Base-by-base conservation (phyloP, 768 basidiomycete genomes). In the Leccinum subtestaceum region DNA sequence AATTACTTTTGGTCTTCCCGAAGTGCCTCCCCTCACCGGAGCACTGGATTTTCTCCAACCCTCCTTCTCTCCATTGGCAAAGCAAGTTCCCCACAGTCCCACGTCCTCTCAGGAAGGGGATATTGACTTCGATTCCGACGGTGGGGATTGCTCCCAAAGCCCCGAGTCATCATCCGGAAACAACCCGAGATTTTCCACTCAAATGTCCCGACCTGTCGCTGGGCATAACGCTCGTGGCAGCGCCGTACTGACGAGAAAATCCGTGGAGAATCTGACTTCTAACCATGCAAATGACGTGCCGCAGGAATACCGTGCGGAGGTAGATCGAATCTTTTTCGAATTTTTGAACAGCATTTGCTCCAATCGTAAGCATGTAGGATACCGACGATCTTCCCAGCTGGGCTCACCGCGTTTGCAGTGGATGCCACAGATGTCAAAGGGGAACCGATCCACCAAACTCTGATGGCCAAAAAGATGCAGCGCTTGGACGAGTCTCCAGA, bases 381-480 rank as follows among this genome's bases (percentile, higher is more conserved):
- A 56, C 55, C 36, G 53, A 15, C 34, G 3, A 50, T 57, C 45
- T 47, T 43, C 48, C 31, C 40, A 34, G 45, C 29, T 64, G 57
- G 17, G 65, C 60, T 67, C 49, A 67, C 56, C 55, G 43, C 60
- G 45, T 61, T 65, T 70, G 31, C 64, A 98, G 95, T 98, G 75
- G 93, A 97, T 58, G 89, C 91, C 4, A 90, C 87, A 52, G 97
- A 98, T 70, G 80, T 84, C 31, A 99, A 99, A 73, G 96, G 96
- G 53, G 96, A 99, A 72, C 88, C 91, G 47, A 94, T 99, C 58
- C 96, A 99, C 70, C 96, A 99, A 75, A 93, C 93, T 36, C 81
- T 98, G 67, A 99, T 99, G 96, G 90, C 95, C 1, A 98, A 98
- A 80, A 93, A 93, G 80, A 98, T 99, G 96, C 91, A 94, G 66